Conservation (phyloP, 2,329 filamentous ascomycete species). For the Capronia epimyces region DNA sequence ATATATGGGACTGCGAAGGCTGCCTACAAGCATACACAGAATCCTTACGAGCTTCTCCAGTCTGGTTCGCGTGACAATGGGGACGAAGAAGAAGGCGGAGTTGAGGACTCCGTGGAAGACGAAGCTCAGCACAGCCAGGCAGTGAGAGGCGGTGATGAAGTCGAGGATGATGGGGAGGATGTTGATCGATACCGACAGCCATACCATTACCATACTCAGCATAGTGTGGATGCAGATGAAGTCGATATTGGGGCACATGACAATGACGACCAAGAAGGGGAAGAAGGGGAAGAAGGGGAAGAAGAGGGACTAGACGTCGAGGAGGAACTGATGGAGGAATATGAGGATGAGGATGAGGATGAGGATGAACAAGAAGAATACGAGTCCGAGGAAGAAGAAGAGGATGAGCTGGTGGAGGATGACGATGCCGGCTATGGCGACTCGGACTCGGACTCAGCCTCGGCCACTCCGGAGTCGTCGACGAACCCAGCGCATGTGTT, state of each 20-base stretch:
- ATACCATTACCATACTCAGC: neutral
- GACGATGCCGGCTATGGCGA: constrained; percentile 4
- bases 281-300: constrained; percentile 7
- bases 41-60: constrained; percentile 12
- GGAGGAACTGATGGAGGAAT: constrained; percentile 3
- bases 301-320: constrained; percentile 7
- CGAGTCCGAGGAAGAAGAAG: neutral
- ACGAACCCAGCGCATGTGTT: constrained; percentile 14
- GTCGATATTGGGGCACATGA: too few relatives aligned
- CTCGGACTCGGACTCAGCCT: too few relatives aligned
- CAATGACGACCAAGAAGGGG: constrained; percentile 12
- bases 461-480: too few relatives aligned
- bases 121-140: too few relatives aligned
- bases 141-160: too few relatives aligned
- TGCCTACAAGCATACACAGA: too few relatives aligned
- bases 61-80: neutral
- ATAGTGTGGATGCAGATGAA: constrained; percentile 4
- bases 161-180: too few relatives aligned
- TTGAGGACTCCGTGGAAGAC: constrained; percentile 6
- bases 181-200: too few relatives aligned
- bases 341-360: constrained; percentile 11
- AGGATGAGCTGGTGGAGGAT: constrained; percentile 1
- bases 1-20: too few relatives aligned
- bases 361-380: neutral
- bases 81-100: constrained; percentile 8